A percentile compares a stretch with the other conserved stretches of the same genome.
Conservation (phyloP, 225 moss, liverwort and hornwort genomes). For the Sphagnum contortum region DNA sequence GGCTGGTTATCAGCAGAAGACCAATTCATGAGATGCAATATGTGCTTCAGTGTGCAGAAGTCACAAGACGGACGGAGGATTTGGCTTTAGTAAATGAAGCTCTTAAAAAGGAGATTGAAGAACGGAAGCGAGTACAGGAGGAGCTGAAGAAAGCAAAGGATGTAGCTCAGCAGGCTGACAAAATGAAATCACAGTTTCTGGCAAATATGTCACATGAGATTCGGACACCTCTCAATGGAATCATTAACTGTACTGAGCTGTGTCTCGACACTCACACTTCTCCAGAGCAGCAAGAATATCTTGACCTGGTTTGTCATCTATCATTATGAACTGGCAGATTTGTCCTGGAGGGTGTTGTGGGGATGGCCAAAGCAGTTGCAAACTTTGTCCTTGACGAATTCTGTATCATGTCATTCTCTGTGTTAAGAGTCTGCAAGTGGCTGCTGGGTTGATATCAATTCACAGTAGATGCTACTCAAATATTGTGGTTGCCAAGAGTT, state of each 20-base stretch:
- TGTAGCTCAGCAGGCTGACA: constrained; percentile 49
- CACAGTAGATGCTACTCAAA: too few species aligned
- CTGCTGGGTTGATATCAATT: too few species aligned
- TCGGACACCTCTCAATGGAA: constrained; percentile 58
- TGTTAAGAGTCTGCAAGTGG: too few species aligned
- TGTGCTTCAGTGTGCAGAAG: constrained; percentile 37
- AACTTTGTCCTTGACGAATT: too few species aligned
- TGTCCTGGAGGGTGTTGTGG: too few species aligned
- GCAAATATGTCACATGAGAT: constrained; percentile 66
- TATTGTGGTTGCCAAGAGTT: too few species aligned
- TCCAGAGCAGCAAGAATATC: constrained; percentile 63
- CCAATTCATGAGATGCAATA: too few species aligned
- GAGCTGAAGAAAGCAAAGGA: constrained; percentile 57
- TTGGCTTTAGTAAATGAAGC: constrained; percentile 32
- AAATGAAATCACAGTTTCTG: constrained; percentile 56
- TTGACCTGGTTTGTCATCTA: constrained; percentile 34
- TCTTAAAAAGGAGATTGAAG: constrained; percentile 35
- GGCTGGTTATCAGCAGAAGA: neutral
- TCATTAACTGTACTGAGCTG: constrained; percentile 57
- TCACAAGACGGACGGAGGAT: constrained; percentile 27
- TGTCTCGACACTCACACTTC: constrained; percentile 57
- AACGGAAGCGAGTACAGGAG: constrained; percentile 44
- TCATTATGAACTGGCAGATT: too few species aligned
- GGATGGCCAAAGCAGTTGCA: too few species aligned
- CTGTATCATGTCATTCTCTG: too few species aligned